Evolutionary conservation across 1,139 yeast genomes (phyloP), one percentile per base, ranked within the genome.

Genomic region (Hyphopichia burtonii): DNA sequence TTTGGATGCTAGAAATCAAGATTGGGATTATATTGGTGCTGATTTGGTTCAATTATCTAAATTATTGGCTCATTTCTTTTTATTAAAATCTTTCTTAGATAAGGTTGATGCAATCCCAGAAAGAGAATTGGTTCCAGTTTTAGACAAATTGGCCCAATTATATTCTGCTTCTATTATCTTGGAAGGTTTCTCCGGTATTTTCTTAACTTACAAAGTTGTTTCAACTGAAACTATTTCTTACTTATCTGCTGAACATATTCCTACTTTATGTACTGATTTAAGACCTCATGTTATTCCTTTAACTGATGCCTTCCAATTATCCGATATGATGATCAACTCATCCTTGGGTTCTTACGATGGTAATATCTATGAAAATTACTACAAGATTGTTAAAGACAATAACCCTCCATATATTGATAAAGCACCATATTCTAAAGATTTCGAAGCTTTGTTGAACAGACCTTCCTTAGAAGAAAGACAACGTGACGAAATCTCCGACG

Each of bases 261-360:
- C 76, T 41, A 62, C 62, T 35, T 57, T 82, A 45, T 66, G 81
- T 49, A 57, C 65, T 16, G 71, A 66, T 34, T 55, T 84, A 43
- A 78, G 97, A 63, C 82, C 82, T 37, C 83, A 86, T 56, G 86
- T 84, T 44, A 80, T 89, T 59, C 87, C 88, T 16, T 74, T 87
- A 54, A 86, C 96, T n/a, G 98, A 91, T 66, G 78, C 96, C 5
- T 91, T 91, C 77, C 83, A 85, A 68, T 76, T 86, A 58, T 80
- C 91, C 31, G 97, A 91, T 66, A 86, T 80, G 69, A 78, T 86
- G 67, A 77, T 91, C 61, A 88, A 90, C 67, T 80, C 97, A 2
- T 84, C 96, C 28, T 77, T 91, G 49, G 98, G 97, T 48, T 76
- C 74, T 55, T 86, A 78, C 65, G 83, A 88, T 56, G 98, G 98